Conservation (phyloP, 305 asterid genomes). For the Ajuga reptans region DNA sequence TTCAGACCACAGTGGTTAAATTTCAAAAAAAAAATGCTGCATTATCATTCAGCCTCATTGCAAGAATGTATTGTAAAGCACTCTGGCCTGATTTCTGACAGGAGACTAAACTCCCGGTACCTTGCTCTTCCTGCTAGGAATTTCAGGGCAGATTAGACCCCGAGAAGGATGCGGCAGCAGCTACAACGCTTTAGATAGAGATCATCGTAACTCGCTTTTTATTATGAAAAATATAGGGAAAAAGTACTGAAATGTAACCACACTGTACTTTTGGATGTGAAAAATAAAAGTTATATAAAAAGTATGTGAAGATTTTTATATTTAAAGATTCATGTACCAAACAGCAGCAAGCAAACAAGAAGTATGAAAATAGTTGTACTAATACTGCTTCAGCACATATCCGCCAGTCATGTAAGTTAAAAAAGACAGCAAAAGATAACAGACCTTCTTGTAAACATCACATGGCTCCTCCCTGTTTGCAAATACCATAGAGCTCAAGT, state of each 20-base stretch:
- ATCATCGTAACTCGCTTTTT: background rate
- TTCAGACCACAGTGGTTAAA: slow-evolving; percentile 8
- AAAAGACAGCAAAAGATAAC: slow-evolving; percentile 20
- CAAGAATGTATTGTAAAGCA: background rate
- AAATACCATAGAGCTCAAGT: slow-evolving; percentile 86
- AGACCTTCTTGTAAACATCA: slow-evolving; percentile 59
- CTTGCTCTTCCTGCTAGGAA: background rate
- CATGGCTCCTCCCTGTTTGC: slow-evolving; percentile 55
- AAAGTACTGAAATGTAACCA: background rate
- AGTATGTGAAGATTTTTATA: background rate
- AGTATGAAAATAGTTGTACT: background rate
- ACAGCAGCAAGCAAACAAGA: background rate
- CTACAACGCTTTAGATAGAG: background rate
- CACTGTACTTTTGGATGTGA: background rate
- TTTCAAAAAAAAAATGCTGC: background rate
- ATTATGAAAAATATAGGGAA: background rate
- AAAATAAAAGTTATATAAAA: background rate
- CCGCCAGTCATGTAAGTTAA: background rate
- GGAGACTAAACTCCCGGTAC: background rate
- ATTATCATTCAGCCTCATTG: background rate
- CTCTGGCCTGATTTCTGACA: background rate
- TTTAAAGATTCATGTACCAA: background rate
- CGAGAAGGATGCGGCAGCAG: slow-evolving; percentile 4
- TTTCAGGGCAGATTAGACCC: slow-evolving; percentile 5
- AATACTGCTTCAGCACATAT: slow-evolving; percentile 5